Evolutionary conservation across 2,329 filamentous ascomycete genomes (phyloP).

Genomic region (Cephalotrichum gorgonifer): DNA sequence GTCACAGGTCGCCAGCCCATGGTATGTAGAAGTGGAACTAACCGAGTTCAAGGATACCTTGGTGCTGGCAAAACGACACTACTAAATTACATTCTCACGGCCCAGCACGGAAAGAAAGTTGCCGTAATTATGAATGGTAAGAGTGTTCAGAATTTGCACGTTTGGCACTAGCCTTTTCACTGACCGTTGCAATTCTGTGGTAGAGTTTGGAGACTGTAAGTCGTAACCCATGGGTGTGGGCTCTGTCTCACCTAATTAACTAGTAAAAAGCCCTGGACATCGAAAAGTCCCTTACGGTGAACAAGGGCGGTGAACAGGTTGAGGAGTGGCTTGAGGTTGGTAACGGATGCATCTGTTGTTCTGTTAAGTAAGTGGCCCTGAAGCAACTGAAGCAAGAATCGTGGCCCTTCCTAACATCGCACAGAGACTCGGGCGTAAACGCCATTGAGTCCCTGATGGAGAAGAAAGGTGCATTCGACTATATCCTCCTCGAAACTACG

Average conservation of each 20-base stretch:
- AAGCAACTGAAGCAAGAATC: not conserved
- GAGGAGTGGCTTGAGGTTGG: conserved; percentile 94
- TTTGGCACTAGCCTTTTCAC: not conserved
- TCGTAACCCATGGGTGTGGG: conserved; percentile 7
- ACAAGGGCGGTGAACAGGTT: conserved; percentile 69
- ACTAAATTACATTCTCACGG: conserved; percentile 90
- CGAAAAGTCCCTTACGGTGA: conserved; percentile 90
- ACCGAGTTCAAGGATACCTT: conserved; percentile 59
- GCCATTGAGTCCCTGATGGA: conserved; percentile 96
- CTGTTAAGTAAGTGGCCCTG: conserved; percentile 61
- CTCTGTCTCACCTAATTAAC: conserved; percentile 8
- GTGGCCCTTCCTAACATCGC: not conserved
- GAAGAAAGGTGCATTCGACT: conserved; percentile 87
- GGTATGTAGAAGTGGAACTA: not conserved
- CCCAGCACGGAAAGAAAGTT: conserved; percentile 94
- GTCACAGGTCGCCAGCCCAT: not conserved
- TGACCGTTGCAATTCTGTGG: not conserved
- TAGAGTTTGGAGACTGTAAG: conserved; percentile 75
- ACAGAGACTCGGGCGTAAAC: conserved; percentile 79
- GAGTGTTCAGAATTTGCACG: not conserved
- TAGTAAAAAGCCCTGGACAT: conserved; percentile 67
- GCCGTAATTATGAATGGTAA: conserved; percentile 90
- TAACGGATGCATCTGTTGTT: conserved; percentile 97
- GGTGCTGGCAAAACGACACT: conserved; percentile 93
- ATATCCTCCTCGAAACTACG: conserved; percentile 93